Percentiles rank a stretch among this genome's conserved stretches.
phyloP scores from a whole-genome alignment of 1,284 basidiomycete genomes.

The Moniliophthora roreri region DNA sequence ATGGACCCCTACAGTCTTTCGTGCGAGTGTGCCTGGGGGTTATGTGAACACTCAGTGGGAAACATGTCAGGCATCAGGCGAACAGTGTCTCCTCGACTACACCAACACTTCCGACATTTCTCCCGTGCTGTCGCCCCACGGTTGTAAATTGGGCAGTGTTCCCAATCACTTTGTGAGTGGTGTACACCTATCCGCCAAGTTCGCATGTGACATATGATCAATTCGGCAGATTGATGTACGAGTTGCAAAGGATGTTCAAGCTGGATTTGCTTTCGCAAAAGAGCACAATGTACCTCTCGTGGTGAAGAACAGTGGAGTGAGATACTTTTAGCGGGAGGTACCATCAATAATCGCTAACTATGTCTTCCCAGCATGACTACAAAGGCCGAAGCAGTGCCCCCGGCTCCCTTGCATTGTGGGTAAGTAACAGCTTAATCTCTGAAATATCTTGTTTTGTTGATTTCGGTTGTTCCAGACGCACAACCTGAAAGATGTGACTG shows the following conservation, averaged over 20 bases:
- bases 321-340: conserved; percentile 14
- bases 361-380: conserved; percentile 40
- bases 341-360: background rate
- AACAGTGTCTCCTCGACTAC: conserved; percentile 35
- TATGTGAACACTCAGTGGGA: conserved; percentile 42
- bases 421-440: conserved; percentile 15
- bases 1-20: conserved; percentile 17
- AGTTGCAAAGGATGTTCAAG: conserved; percentile 34
- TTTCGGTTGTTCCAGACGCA: conserved; percentile 30
- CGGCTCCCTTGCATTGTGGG: conserved; percentile 41
- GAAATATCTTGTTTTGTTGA: background rate
- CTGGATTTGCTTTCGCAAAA: conserved; percentile 41
- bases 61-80: conserved; percentile 34
- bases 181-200: conserved; percentile 1
- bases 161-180: conserved; percentile 36
- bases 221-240: conserved; percentile 42
- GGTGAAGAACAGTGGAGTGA: conserved; percentile 51
- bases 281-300: conserved; percentile 39
- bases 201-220: background rate
- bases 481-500: conserved; percentile 35
- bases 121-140: conserved; percentile 24
- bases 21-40: conserved; percentile 22
- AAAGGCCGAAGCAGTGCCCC: conserved; percentile 44
- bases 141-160: conserved; percentile 39
- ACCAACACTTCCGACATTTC: conserved; percentile 22